Evolutionary conservation across 2,329 filamentous ascomycete genomes (phyloP), one percentile per base, ranked within the genome.

Genomic region (Calonectria pteridis): DNA sequence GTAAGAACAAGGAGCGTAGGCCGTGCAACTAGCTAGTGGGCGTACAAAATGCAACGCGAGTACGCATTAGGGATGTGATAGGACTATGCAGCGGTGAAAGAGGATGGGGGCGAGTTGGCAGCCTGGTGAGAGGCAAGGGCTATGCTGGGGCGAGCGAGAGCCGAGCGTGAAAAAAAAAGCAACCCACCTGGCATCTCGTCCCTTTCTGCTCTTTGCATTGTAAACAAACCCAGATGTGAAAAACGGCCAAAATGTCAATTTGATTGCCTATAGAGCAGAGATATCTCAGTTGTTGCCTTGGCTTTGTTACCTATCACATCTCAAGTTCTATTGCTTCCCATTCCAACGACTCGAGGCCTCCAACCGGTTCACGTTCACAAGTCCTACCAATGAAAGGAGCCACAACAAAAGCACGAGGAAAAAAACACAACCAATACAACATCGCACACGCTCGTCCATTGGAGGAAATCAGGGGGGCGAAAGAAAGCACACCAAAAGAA

Each of bases 101-200:
- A 49, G 23, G n/a, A 64, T 2, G 59, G 59, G 59, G 59, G 59
- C 29, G 28, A 29, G 31, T 29, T 53, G 55, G 55, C 23, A 62
- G 55, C 55, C 55, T 62, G 55, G 55, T 37, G n/a, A 26, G 51
- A 59, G 33, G 55, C 55, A 40, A 40, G 55, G 55, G 33, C 55
- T 35, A 62, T 23, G 55, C 33, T 18, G 55, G 23, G 55, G 33
- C 55, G n/a, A 23, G 33, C 55, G 23, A 35, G 33, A 40, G 33
- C 33, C 55, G 55, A 40, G 33, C 23, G 55, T 62, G 55, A 37
- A 62, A 62, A 37, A 59, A 59, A 62, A 28, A 46, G 43, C 23
- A 62, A 40, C 23, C 55, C 53, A 59, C 53, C 55, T 55, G n/a
- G 33, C 33, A 62, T 18, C 31, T 62, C 18, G 23, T 62, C 14